Evolutionary conservation across 1,139 yeast genomes (phyloP).

Genomic region (Candida sojae): DNA sequence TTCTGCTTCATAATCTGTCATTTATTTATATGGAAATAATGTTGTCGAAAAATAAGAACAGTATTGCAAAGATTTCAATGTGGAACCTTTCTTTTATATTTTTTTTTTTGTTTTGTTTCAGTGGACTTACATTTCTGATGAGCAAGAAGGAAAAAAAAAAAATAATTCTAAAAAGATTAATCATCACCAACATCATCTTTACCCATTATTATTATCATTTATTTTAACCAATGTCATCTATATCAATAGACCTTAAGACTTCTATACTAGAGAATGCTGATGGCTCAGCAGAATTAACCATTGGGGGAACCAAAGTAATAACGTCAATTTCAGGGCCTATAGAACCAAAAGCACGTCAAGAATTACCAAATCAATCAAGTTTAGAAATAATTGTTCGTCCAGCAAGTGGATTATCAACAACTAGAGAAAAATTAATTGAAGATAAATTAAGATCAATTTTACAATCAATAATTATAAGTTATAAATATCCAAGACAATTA

Average conservation of each 20-base stretch:
- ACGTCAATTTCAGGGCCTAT: constrained; percentile 90
- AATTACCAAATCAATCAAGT: constrained; percentile 75
- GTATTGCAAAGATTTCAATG: background rate
- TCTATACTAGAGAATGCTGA: constrained; percentile 60
- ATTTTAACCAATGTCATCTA: background rate
- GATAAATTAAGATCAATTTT: constrained; percentile 67
- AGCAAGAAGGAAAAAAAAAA: constrained; percentile 5
- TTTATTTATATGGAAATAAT: constrained; percentile 2
- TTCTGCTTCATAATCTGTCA: constrained; percentile 34
- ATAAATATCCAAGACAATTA: constrained; percentile 77
- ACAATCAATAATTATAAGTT: constrained; percentile 62
- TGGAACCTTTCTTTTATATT: background rate
- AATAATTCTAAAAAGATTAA: background rate
- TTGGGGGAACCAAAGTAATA: constrained; percentile 45
- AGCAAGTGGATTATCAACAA: constrained; percentile 68
- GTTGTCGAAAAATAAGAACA: background rate
- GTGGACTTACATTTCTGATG: background rate
- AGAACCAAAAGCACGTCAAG: constrained; percentile 83
- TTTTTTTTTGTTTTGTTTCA: background rate
- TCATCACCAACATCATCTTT: background rate
- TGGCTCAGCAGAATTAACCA: constrained; percentile 68
- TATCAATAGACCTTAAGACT: constrained; percentile 22
- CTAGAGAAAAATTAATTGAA: constrained; percentile 78
- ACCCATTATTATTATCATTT: background rate
- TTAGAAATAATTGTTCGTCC: constrained; percentile 84